Base-by-base conservation (phyloP, 2,329 filamentous ascomycete genomes). In the Huntiella savannae region DNA sequence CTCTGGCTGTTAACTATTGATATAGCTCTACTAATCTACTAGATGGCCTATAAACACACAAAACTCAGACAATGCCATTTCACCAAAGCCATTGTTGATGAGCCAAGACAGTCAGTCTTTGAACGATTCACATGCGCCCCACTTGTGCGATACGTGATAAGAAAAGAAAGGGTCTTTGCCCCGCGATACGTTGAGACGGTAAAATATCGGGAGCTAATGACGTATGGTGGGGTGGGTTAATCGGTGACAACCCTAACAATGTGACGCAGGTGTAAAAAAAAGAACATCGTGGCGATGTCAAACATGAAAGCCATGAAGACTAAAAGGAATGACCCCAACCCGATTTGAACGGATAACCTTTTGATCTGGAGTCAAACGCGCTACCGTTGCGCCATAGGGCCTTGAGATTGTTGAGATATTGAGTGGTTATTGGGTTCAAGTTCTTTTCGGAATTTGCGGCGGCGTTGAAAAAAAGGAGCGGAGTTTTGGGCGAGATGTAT, bases 321-420 rank as follows among this genome's bases (percentile, higher is more conserved):
- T 4, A 45, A 28, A 6, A 38, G 15, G 17, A 19, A 13, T 45
- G 33, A 45, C 33, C 42, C 42, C 35, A 36, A 38, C 17, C 17
- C 17, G 17, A 19, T 19, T 19, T 19, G 17, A 19, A 19, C 17
- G 17, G 17, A 19, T 19, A 48, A 48, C 34, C 40, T 43, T 44
- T 43, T 43, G 40, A 48, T 44, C 46, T 48, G 46, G 46, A 44
- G 46, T 48, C 40, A 48, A 48, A 43, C 46, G 40, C 46, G 46
- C 46, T 48, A 48, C 46, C 46, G 40, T 48, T 48, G 40, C 40
- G 45, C 45, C 40, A 47, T 47, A 43, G 40, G 45, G 45, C 39
- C 45, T n/a, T 11, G 17, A 19, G 4, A 19, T 19, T 19, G 17
- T 19, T 19, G 4, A 19, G 17, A 19, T 19, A 19, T 19, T 19